Conservation (phyloP, 176 grass and related monocot species). For the Zoysia pacifica region DNA sequence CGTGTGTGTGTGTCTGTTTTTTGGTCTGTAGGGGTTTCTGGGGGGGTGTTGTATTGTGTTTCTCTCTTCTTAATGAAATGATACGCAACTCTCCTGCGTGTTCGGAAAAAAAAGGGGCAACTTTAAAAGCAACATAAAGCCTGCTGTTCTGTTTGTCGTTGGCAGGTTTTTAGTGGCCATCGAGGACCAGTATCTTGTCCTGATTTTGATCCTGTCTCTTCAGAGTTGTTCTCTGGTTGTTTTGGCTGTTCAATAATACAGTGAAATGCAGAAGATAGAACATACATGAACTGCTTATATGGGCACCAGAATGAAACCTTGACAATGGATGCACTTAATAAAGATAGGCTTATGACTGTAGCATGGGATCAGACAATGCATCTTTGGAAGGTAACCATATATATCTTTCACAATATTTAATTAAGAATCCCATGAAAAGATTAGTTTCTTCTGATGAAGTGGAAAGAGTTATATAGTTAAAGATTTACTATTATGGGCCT, state of each 20-base stretch:
- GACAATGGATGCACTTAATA: conserved; percentile 72
- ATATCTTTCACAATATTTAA: neutral
- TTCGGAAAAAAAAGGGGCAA: no score
- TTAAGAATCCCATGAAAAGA: neutral
- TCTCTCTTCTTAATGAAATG: no score
- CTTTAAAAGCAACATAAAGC: no score
- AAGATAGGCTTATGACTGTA: conserved; percentile 76
- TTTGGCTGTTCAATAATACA: conserved; percentile 86
- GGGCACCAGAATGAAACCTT: conserved; percentile 87
- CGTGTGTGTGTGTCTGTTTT: no score
- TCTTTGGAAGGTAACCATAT: conserved; percentile 69
- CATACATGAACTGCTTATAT: conserved; percentile 81
- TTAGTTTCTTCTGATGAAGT: neutral
- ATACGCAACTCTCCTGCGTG: no score
- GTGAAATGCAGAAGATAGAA: conserved; percentile 91
- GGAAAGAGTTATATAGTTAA: neutral
- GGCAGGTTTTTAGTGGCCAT: conserved; percentile 83
- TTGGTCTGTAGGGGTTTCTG: no score
- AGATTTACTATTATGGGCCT: neutral
- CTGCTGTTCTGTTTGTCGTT: conserved; percentile 26
- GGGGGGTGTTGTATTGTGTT: no score
- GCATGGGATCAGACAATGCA: conserved; percentile 81
- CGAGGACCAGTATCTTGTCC: conserved; percentile 74
- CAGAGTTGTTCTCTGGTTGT: conserved; percentile 82
- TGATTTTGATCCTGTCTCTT: conserved; percentile 67